These are phyloP conservation scores for Colletotrichum scovillei DNA, from an alignment of 2,329 filamentous ascomycete species.

Conservation along the genomic window DNA sequence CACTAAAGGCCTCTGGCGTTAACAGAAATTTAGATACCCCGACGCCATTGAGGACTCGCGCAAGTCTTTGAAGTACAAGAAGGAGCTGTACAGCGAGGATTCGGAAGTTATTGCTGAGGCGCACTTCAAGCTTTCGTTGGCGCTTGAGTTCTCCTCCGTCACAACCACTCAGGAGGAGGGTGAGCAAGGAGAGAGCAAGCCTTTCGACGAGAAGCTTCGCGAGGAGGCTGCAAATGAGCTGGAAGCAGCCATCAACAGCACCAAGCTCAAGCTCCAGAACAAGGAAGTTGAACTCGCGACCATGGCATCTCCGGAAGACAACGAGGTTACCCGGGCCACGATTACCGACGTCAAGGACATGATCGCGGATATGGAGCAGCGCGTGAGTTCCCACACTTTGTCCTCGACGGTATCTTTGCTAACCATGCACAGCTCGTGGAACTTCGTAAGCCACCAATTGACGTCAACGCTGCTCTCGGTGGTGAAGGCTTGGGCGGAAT, in stretches of 20 bases:
- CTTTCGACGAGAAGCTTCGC: conserved; percentile 75
- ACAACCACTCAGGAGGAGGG: conserved; percentile 67
- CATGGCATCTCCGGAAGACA: conserved; percentile 73
- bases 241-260: conserved; percentile 79
- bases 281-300: conserved; percentile 76
- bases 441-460: conserved; percentile 71
- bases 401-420: background rate
- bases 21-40: conserved; percentile 67
- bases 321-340: conserved; percentile 69
- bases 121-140: conserved; percentile 95
- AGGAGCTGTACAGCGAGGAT: conserved; percentile 81
- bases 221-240: conserved; percentile 79
- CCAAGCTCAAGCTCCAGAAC: conserved; percentile 75
- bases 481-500: conserved; percentile 68
- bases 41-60: conserved; percentile 88
- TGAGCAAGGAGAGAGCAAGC: conserved; percentile 58
- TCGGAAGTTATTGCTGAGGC: conserved; percentile 91
- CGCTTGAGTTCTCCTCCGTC: conserved; percentile 91
- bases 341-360: conserved; percentile 83
- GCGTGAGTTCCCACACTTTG: conserved; percentile 59
- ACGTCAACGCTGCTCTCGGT: conserved; percentile 66
- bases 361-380: conserved; percentile 81
- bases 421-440: conserved; percentile 69
- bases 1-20: background rate
- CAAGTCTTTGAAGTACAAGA: conserved; percentile 81